Evolutionary conservation across 345 rosid species (phyloP), one percentile per base, ranked within the genome.

Genomic region (Stellera chamaejasme): DNA sequence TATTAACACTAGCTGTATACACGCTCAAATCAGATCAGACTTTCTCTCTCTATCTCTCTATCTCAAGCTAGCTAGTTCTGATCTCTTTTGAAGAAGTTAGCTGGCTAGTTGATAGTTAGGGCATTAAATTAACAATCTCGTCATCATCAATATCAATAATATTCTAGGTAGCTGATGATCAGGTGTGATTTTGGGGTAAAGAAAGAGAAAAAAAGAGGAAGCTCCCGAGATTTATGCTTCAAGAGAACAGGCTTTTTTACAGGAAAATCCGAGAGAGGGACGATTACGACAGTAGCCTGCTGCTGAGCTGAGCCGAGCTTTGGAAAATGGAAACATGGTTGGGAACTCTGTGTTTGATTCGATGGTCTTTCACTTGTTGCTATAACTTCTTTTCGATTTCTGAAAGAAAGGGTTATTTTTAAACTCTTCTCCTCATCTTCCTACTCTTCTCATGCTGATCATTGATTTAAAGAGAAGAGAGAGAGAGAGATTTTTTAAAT

Each of bases 171-270:
- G 42, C 45, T 69, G 57, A 53, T 65, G 62, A 45, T 73, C 63
- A 66, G 58, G 62, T 60, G 66, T 76, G 58, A 70, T 58, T 52
- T 48, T 2, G 49, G 43, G 36, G 55, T 50, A 62, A 50, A 39
- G 49, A 15, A 62, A 42, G 52, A 28, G 16, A 61, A 51, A 55
- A 57, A 58, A 56, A 41, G 58, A 76, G 80, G 67, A 72, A 69
- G 61, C 97, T 87, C 97, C 93, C 97, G 97, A 75, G 85, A 80
- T 80, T 84, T 87, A 79, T 67, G 97, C 93, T 76, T 56, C 83
- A 69, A 73, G 64, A 72, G 23, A 70, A 69, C 85, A 82, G 85
- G 54, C 88, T 75, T 83, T 19, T 79, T 83, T 59, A 71, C 75
- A 67, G 68, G 69, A 68, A 63, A 81, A 71, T 73, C 74, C 76